phyloP scores from a whole-genome alignment of 768 basidiomycete genomes.

The Rhodocollybia butyracea region DNA sequence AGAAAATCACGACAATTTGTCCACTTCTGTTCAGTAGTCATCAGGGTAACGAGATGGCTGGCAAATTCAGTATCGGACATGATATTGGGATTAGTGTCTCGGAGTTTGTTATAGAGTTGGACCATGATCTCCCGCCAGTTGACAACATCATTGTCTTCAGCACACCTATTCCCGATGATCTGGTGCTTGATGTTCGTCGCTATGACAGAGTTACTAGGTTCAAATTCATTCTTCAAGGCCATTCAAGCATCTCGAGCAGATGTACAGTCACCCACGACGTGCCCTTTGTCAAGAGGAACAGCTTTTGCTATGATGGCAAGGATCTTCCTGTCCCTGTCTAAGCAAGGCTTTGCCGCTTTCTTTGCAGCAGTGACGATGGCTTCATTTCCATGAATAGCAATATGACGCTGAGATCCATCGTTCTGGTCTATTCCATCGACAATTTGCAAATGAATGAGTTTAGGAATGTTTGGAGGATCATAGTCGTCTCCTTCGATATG shows the following conservation, averaged over 20 bases:
- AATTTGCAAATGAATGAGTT: constrained; percentile 2
- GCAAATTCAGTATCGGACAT: constrained; percentile 9
- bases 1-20: neutral
- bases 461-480: constrained; percentile 10
- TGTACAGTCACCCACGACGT: constrained; percentile 10
- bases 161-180: constrained; percentile 3
- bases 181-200: constrained; percentile 10
- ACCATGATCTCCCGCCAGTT: neutral
- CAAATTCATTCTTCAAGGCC: constrained; percentile 14
- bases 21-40: neutral
- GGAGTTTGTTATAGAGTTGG: neutral
- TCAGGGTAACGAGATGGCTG: constrained; percentile 7
- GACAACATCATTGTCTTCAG: neutral
- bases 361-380: neutral
- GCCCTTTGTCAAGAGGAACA: constrained; percentile 7
- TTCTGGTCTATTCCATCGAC: constrained; percentile 4
- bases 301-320: constrained; percentile 12
- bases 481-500: constrained; percentile 10
- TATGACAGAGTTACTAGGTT: constrained; percentile 6
- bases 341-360: constrained; percentile 12
- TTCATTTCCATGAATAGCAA: constrained; percentile 13
- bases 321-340: constrained; percentile 11
- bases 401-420: neutral
- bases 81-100: neutral
- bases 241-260: constrained; percentile 10